Conservation (phyloP, 805 yeast species). For the Zygotorulaspora danielsina region DNA sequence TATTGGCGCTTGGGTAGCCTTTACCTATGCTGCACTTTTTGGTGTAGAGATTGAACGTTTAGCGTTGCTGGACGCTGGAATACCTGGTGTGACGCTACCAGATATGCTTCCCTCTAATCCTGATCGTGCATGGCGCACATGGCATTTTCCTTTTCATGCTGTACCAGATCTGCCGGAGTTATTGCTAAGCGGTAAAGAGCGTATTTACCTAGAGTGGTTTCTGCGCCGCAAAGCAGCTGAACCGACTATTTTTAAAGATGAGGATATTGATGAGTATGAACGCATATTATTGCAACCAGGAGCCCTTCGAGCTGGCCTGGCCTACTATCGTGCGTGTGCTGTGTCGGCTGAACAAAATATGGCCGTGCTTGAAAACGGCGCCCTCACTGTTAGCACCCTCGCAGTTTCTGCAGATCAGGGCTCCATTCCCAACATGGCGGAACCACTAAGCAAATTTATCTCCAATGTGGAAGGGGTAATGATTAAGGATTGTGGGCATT, state of each 20-base stretch:
- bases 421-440: too few species aligned
- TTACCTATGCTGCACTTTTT: conserved; percentile 10
- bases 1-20: conserved; percentile 14
- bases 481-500: too few species aligned
- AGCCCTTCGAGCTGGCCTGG: conserved; percentile 11
- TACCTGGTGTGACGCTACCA: conserved; percentile 12
- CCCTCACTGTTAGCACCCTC: too few species aligned
- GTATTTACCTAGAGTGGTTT: conserved; percentile 12
- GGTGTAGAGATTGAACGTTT: conserved; percentile 7
- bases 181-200: conserved; percentile 9
- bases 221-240: conserved; percentile 9
- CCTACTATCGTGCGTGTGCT: conserved; percentile 8
- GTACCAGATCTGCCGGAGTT: conserved; percentile 12
- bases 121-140: conserved; percentile 12
- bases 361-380: too few species aligned
- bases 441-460: too few species aligned
- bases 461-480: too few species aligned
- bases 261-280: conserved; percentile 7
- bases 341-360: conserved; percentile 9
- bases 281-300: conserved; percentile 10
- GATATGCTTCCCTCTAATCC: conserved; percentile 5
- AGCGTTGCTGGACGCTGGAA: conserved; percentile 14
- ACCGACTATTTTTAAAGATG: conserved; percentile 8
- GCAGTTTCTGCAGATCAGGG: too few species aligned
- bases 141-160: conserved; percentile 12